These are phyloP conservation scores for Meredithiella fracta DNA, from an alignment of 2,329 filamentous ascomycete genomes.

Conservation along the genomic window DNA sequence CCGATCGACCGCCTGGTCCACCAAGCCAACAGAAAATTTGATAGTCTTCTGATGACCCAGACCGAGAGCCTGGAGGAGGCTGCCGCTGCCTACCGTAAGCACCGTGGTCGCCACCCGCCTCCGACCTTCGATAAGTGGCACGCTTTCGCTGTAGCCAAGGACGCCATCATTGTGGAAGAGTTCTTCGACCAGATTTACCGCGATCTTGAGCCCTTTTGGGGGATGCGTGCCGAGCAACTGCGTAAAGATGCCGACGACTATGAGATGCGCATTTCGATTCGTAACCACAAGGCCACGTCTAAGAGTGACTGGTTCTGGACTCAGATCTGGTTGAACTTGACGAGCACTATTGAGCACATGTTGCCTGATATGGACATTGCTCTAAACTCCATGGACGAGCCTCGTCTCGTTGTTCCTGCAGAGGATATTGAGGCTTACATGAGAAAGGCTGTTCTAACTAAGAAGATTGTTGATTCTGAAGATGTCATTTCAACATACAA, in stretches of 20 bases:
- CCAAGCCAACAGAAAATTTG: slow-evolving; percentile 29
- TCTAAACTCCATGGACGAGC: slow-evolving; percentile 52
- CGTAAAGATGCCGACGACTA: slow-evolving; percentile 37
- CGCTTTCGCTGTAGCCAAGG: slow-evolving; percentile 32
- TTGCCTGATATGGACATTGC: slow-evolving; percentile 53
- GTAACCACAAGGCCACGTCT: slow-evolving; percentile 34
- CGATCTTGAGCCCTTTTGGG: slow-evolving; percentile 43
- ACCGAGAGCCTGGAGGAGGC: slow-evolving; percentile 34
- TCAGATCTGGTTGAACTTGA: slow-evolving; percentile 37
- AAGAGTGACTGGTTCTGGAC: slow-evolving; percentile 42
- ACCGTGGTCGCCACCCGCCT: slow-evolving; percentile 43
- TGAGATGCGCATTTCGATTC: slow-evolving; percentile 45
- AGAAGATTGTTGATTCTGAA: slow-evolving; percentile 27
- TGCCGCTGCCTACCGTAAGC: slow-evolving; percentile 37
- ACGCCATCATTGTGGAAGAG: slow-evolving; percentile 43
- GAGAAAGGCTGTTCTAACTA: slow-evolving; percentile 32
- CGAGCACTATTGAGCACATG: slow-evolving; percentile 34
- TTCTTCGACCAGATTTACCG: slow-evolving; percentile 50
- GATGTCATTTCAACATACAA: slow-evolving; percentile 30
- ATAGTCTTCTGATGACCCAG: slow-evolving; percentile 26
- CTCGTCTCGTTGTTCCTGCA: slow-evolving; percentile 45
- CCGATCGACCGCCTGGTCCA: slow-evolving; percentile 35
- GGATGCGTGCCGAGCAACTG: slow-evolving; percentile 29
- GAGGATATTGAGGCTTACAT: slow-evolving; percentile 42
- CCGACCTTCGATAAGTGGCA: slow-evolving; percentile 49